Conservation (phyloP, 1,284 basidiomycete genomes). For the Coniophora puteana region DNA sequence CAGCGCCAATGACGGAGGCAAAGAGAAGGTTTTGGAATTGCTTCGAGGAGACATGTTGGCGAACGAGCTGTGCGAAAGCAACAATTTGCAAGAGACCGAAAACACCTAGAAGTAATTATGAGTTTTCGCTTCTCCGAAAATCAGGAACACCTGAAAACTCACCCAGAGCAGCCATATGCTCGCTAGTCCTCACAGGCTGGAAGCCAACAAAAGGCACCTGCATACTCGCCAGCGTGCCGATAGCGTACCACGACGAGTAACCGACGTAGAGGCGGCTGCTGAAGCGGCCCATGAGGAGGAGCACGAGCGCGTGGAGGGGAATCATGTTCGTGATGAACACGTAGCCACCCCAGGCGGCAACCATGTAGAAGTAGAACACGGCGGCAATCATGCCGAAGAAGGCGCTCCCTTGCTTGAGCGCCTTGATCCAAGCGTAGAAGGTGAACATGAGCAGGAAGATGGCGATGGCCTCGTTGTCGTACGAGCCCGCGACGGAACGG, state of each 20-base stretch:
- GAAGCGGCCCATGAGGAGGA: conserved; percentile 97
- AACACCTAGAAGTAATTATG: conserved; percentile 52
- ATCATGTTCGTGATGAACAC: conserved; percentile 99
- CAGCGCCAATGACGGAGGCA: conserved; percentile 64
- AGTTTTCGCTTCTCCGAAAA: too few species aligned
- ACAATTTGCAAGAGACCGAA: conserved; percentile 97
- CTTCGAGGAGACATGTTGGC: conserved; percentile 87
- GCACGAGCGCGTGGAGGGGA: conserved; percentile 89
- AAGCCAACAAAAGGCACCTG: conserved; percentile 99
- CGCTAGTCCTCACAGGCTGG: conserved; percentile 95
- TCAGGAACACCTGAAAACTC: conserved; percentile 3
- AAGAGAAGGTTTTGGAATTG: conserved; percentile 88
- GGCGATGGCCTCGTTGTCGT: conserved; percentile 99
- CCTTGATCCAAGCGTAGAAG: conserved; percentile 97
- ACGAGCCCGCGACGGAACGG: conserved; percentile 97
- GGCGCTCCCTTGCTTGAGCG: conserved; percentile 91
- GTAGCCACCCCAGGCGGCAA: conserved; percentile 99
- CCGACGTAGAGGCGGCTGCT: conserved; percentile 90
- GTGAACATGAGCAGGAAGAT: conserved; percentile 99
- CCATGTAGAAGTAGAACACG: conserved; percentile 99
- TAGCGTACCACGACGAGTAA: conserved; percentile 97
- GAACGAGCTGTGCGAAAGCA: conserved; percentile 88
- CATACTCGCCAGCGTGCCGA: conserved; percentile 97
- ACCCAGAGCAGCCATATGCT: conserved; percentile 98
- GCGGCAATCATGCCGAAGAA: conserved; percentile 90